Evolutionary conservation across 305 asterid genomes (phyloP), one percentile per base, ranked within the genome.

Genomic region (Fraxinus ornus): DNA sequence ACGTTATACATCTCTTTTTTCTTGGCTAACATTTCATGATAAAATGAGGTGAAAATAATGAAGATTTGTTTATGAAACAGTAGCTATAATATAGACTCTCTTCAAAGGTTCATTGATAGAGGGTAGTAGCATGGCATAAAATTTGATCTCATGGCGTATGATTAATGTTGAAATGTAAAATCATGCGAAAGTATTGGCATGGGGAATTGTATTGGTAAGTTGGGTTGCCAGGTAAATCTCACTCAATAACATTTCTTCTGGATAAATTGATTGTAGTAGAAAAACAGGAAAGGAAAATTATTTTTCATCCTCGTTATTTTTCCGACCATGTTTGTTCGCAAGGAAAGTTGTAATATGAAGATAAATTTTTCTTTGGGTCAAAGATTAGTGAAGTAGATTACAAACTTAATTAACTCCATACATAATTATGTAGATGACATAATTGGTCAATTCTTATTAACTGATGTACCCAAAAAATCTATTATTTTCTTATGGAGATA

Each of bases 61-160:
- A 32, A 39, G 24, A 55, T 82, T 30, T 47, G 22, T 68, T 83
- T 83, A 47, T 44, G 17, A 19, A 68, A 62, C 8, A 17, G 60
- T 37, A 68, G 71, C 9, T 26, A 13, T 13, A 39, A 13, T 74
- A 17, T 19, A 64, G 44, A 52, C 28, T 41, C 79, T 78, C 49
- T 62, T 41, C 33, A 47, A 71, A 68, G 81, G 82, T 72, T 76
- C 76, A 13, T 62, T 60, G 77, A 62, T 10, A 19, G 3, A 82
- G 66, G 12, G 62, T 64, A 62, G 80, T 60, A 60, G n/a, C n/a
- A 64, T 64, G 49, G 24, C 37, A 7, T 30, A 60, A 60, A 21
- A 76, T 37, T 62, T 30, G 75, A 30, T 77, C 78, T 60, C 66
- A 24, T 71, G 84, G 36, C 7, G 22, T 86, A 24, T 37, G 44